Conservation (phyloP, 768 basidiomycete species). For the Tricholoma saponaceum region DNA sequence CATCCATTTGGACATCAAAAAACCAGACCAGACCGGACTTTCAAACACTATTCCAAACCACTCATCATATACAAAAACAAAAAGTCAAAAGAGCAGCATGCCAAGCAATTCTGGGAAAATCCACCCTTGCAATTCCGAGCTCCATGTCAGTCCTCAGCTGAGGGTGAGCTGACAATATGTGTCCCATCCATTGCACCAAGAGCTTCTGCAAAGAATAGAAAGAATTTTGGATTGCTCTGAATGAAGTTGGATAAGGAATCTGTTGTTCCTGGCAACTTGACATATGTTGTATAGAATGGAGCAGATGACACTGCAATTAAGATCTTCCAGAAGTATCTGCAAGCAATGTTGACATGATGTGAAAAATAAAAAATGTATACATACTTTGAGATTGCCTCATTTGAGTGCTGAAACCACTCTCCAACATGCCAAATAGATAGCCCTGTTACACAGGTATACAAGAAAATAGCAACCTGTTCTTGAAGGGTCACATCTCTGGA, state of each 20-base stretch:
- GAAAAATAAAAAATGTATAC: too few relatives aligned
- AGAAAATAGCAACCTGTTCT: slow-evolving; percentile 16
- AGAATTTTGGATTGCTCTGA: not conserved
- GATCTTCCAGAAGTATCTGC: slow-evolving; percentile 7
- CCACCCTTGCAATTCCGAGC: not conserved
- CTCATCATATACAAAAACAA: slow-evolving; percentile 21
- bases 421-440: slow-evolving; percentile 22
- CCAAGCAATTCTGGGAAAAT: not conserved
- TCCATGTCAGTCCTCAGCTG: slow-evolving; percentile 2
- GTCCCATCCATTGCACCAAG: too few relatives aligned
- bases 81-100: slow-evolving; percentile 4
- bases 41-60: too few relatives aligned
- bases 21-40: too few relatives aligned
- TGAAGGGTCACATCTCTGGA: too few relatives aligned
- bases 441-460: slow-evolving; percentile 24
- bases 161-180: slow-evolving; percentile 3
- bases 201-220: not conserved
- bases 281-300: slow-evolving; percentile 14
- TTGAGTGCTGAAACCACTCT: slow-evolving; percentile 22
- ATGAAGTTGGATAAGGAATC: slow-evolving; percentile 11
- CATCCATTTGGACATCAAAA: too few relatives aligned
- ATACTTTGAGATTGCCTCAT: slow-evolving; percentile 10
- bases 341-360: not conserved
- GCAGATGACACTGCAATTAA: slow-evolving; percentile 1
- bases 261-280: slow-evolving; percentile 4